Evolutionary conservation across 768 basidiomycete genomes (phyloP).

Genomic region (Suillus weaverae): DNA sequence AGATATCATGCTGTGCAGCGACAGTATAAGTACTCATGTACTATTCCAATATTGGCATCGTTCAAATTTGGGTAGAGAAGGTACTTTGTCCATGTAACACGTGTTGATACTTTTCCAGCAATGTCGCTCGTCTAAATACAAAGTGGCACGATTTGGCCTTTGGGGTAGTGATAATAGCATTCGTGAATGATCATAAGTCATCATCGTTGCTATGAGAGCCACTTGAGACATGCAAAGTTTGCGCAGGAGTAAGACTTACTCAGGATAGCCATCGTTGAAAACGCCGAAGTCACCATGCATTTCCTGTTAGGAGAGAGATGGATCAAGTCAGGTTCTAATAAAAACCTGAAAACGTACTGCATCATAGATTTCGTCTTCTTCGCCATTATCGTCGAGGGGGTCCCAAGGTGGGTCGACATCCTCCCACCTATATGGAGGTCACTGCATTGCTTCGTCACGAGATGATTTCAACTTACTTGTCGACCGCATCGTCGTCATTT

Average conservation of each 20-base stretch:
- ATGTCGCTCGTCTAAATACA: background rate
- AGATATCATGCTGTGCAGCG: background rate
- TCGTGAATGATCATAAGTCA: background rate
- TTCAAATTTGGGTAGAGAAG: background rate
- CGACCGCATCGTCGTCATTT: constrained; percentile 2
- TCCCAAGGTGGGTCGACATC: constrained; percentile 22
- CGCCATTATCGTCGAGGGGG: constrained; percentile 27
- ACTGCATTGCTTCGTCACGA: background rate
- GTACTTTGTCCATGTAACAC: background rate
- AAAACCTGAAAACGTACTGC: background rate
- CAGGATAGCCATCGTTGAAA: constrained; percentile 5
- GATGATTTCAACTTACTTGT: background rate
- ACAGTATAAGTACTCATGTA: background rate
- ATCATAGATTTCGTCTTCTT: constrained; percentile 18
- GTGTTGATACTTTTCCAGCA: background rate
- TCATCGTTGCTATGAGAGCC: background rate
- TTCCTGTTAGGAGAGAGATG: background rate
- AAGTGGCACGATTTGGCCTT: background rate
- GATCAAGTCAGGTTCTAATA: background rate
- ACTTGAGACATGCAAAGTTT: background rate
- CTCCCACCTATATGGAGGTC: constrained; percentile 18
- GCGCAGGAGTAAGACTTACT: background rate
- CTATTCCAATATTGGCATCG: background rate
- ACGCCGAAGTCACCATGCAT: constrained; percentile 1
- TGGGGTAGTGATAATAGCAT: background rate